Base-by-base conservation (phyloP, 2,329 filamentous ascomycete species). In the Hirsutella rhossiliensis region DNA sequence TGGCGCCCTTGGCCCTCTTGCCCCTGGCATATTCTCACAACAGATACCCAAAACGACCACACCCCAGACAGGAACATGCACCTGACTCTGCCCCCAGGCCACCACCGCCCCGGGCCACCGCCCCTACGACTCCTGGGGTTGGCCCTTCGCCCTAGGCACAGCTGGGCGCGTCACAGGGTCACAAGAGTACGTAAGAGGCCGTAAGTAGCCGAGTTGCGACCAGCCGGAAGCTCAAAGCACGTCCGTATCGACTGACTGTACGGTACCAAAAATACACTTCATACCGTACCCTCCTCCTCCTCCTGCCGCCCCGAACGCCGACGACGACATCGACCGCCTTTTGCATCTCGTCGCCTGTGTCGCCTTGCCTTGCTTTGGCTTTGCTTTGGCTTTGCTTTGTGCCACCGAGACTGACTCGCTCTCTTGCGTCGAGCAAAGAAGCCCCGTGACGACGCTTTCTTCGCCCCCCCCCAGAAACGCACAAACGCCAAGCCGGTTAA, bases 141-240 rank as follows among this genome's bases (percentile, higher is more conserved):
- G 30, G 30, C 7, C 17, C 20, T 15, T 7, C 37, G 3, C 20
- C 7, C 6, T 9, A 6, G 23, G 6, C 38, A 43, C 48, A 49
- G 48, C 43, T 48, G 48, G 23, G 27, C 31, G 40, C 20, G 45
- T 49, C 48, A 49, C 48, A 44, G 46, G 45, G 42, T 42, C 43
- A 40, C 45, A 19, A 31, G 19, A 31, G 45, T 47, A 47, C 47
- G 47, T 47, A 47, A 47, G 40, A 28, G 38, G 32, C 46, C 40
- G 48, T 32, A 31, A 20, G 40, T 49, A 45, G 32, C 43, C 47
- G 46, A 29, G 5, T 19, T 23, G 17, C 1, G 5, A 13, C 27
- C 6, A 27, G 19, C 5, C 11, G 20, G 12, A 18, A 38, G 20
- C 37, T 28, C 15, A 3, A 28, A 13, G 11, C 34, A 19, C 15